Base-by-base conservation (phyloP, 2,329 filamentous ascomycete genomes). In the Thelonectria blattea region DNA sequence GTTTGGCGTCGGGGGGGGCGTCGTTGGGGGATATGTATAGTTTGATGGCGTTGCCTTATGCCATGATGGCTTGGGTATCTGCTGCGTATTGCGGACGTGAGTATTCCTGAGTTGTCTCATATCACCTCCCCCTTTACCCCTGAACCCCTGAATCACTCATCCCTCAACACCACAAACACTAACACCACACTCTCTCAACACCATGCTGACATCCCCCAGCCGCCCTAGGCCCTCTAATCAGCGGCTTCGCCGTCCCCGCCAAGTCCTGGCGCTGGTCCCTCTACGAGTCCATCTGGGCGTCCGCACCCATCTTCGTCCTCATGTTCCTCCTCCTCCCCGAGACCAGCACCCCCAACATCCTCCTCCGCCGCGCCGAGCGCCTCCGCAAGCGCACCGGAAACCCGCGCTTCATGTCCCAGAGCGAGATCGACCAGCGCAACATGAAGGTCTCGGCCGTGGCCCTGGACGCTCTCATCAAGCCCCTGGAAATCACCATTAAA, bases 251-350 rank as follows among this genome's bases (percentile, higher is more conserved):
- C 5, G 85, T 88, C 6, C 79, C 80, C 2, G 81, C 78, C 5
- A 80, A 85, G 72, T 76, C 74, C 53, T 90, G 87, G 87, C 79
- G 85, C n/a, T 90, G 86, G 87, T 83, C 84, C 0, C 76, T 87
- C 11, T 87, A 84, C 79, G 85, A 88, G 68, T 84, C 88, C 56
- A 77, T 90, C 58, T 89, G 86, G 85, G 79, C 84, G 17, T 79
- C 85, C 0, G 81, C 78, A 0, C 87, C 87, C 0, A 71, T 88
- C 45, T 82, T 89, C 65, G 64, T 89, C n/a, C 55, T 83, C 52
- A 84, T 90, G 81, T 82, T 88, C 68, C 68, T 88, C 63, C 80
- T 85, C 63, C 81, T 91, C 22, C 88, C 88, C 0, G 88, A 91
- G 76, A 91, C 88, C 0, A 83, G 78, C 55, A 73, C 81, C 0